phyloP scores from a whole-genome alignment of 805 yeast species.

The Millerozyma miso region DNA sequence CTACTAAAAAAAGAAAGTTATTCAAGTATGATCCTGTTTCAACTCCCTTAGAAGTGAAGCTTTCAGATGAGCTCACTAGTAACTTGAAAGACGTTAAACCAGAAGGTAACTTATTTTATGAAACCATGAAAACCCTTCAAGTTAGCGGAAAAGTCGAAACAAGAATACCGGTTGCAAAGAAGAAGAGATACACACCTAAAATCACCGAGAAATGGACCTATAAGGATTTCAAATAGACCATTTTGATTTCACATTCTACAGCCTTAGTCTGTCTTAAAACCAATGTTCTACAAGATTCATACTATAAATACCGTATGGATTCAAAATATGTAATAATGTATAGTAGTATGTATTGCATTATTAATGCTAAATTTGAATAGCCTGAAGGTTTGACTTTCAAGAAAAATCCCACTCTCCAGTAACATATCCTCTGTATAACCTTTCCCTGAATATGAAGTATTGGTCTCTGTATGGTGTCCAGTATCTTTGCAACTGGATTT shows the following conservation, averaged over 20 bases:
- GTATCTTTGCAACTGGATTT: constrained; percentile 31
- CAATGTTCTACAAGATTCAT: background rate
- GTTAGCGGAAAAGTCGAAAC: constrained; percentile 84
- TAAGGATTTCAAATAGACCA: constrained; percentile 72
- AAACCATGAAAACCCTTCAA: constrained; percentile 77
- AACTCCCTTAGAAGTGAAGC: constrained; percentile 65
- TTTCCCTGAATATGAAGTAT: constrained; percentile 42
- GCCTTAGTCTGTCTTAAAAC: background rate
- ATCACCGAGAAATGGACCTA: constrained; percentile 90
- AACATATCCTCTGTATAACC: constrained; percentile 44
- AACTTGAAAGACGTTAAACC: constrained; percentile 81
- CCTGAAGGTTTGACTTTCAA: background rate
- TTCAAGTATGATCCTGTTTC: constrained; percentile 41
- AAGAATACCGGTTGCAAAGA: constrained; percentile 64
- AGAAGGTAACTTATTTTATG: constrained; percentile 83
- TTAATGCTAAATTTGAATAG: background rate
- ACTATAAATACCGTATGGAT: background rate
- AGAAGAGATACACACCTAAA: constrained; percentile 66
- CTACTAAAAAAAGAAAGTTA: constrained; percentile 32
- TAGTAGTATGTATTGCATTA: background rate
- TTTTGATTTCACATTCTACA: background rate
- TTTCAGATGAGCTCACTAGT: constrained; percentile 83
- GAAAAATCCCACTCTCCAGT: constrained; percentile 42
- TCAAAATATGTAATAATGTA: background rate
- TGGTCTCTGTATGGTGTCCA: constrained; percentile 46